phyloP scores from a whole-genome alignment of 305 asterid genomes.

The Fraxinus xanthoxyloides region DNA sequence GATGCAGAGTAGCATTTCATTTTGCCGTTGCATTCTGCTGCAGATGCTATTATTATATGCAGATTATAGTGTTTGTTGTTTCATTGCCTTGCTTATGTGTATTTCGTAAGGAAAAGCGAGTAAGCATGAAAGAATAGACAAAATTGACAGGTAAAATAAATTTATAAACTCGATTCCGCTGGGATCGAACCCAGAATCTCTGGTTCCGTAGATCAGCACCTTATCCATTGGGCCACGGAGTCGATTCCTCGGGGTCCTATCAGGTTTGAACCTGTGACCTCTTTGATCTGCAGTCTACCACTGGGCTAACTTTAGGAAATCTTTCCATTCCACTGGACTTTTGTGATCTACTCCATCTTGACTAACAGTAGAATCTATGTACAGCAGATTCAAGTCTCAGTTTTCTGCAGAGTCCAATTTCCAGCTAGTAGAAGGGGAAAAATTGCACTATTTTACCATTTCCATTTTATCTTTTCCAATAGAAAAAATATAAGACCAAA shows the following conservation, averaged over 20 bases:
- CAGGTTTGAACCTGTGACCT: not conserved
- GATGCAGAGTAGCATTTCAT: not conserved
- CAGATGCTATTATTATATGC: not conserved
- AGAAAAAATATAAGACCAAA: not conserved
- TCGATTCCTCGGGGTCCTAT: conserved; percentile 13
- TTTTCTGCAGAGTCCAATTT: not conserved
- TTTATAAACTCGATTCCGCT: conserved; percentile 58
- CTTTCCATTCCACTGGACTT: not conserved
- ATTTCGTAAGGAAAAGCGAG: too few species aligned
- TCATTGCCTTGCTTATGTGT: not conserved
- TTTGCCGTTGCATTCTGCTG: not conserved
- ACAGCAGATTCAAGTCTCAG: not conserved
- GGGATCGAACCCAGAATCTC: conserved; percentile 99
- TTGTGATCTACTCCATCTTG: not conserved
- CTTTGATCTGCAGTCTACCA: not conserved
- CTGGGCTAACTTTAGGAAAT: not conserved
- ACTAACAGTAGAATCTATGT: not conserved
- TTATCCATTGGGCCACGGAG: conserved; percentile 99
- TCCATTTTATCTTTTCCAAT: not conserved
- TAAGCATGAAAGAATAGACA: not conserved
- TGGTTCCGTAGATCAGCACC: conserved; percentile 99
- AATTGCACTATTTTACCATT: not conserved
- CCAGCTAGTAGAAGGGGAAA: not conserved
- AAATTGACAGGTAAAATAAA: not conserved
- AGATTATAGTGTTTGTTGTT: too few species aligned